Percentiles rank a stretch among this genome's conserved stretches.
Evolutionary conservation across 495 filamentous ascomycete species (phyloP).

Genomic region (Aspergillus funiculosus): DNA sequence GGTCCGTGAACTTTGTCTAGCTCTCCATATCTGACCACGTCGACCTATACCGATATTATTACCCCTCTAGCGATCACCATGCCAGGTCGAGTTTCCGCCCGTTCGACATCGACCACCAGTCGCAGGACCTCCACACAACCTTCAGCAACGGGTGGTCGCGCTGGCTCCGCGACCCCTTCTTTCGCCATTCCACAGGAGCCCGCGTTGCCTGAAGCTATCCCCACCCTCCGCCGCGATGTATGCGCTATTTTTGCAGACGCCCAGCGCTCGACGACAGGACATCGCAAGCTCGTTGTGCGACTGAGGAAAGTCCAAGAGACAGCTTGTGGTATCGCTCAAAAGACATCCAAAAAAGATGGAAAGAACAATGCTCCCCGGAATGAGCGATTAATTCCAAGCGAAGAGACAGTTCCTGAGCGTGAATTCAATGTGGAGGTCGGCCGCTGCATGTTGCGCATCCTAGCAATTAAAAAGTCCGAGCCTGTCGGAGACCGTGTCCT

Average conservation of each 20-base stretch:
- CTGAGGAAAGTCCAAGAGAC: constrained; percentile 82
- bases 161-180: constrained; percentile 55
- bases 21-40: constrained; percentile 18
- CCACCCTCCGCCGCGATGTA: constrained; percentile 66
- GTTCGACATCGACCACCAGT: constrained; percentile 49
- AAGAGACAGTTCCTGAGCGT: constrained; percentile 64
- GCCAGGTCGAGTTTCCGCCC: constrained; percentile 57
- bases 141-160: constrained; percentile 53
- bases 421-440: constrained; percentile 83
- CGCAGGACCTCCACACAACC: constrained; percentile 54
- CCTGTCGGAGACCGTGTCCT: constrained; percentile 78
- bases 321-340: constrained; percentile 70
- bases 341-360: constrained; percentile 41
- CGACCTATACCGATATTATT: constrained; percentile 5
- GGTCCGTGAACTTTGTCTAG: constrained; percentile 13
- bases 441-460: constrained; percentile 71
- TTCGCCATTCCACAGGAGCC: constrained; percentile 68
- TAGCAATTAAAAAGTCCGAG: constrained; percentile 90
- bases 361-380: constrained; percentile 27
- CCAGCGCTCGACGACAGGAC: constrained; percentile 79
- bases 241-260: constrained; percentile 79
- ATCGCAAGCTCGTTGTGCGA: constrained; percentile 81
- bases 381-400: constrained; percentile 37
- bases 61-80: constrained; percentile 36
- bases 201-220: constrained; percentile 46